Evolutionary conservation across 2,329 filamentous ascomycete species (phyloP).

Genomic region (Aplosporella prunicola): DNA sequence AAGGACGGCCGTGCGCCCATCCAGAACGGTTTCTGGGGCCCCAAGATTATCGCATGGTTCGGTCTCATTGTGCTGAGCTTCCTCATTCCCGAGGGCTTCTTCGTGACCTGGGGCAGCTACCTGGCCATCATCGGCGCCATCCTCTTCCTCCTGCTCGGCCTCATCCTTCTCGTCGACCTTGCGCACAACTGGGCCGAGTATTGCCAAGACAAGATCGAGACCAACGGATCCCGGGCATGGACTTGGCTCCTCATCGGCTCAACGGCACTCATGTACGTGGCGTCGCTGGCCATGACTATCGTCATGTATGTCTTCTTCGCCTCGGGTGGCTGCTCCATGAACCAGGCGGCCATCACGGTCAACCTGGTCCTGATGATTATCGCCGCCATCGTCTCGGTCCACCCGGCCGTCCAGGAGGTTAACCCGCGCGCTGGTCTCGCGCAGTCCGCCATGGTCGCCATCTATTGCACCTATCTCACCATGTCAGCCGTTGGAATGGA

Average conservation of each 20-base stretch:
- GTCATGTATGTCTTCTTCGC: slow-evolving; percentile 98
- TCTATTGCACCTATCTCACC: slow-evolving; percentile 97
- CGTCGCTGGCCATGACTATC: slow-evolving; percentile 85
- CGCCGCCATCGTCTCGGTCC: slow-evolving; percentile 77
- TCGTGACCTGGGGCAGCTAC: slow-evolving; percentile 93
- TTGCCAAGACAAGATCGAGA: slow-evolving; percentile 87
- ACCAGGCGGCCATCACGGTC: slow-evolving; percentile 81
- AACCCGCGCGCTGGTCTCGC: slow-evolving; percentile 91
- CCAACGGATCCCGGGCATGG: slow-evolving; percentile 77
- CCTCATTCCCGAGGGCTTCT: slow-evolving; percentile 90
- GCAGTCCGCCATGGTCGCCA: slow-evolving; percentile 93
- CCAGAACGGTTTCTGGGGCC: slow-evolving; percentile 98
- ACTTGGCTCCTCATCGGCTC: slow-evolving; percentile 80
- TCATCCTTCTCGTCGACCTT: slow-evolving; percentile 87
- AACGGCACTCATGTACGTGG: slow-evolving; percentile 86
- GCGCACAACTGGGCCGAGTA: slow-evolving; percentile 97
- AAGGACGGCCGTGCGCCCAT: slow-evolving; percentile 79
- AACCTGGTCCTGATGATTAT: slow-evolving; percentile 77
- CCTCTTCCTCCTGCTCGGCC: slow-evolving; percentile 83
- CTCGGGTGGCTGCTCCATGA: slow-evolving; percentile 73
- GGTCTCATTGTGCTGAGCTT: slow-evolving; percentile 82
- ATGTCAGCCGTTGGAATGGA: slow-evolving; percentile 99
- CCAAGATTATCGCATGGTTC: slow-evolving; percentile 86
- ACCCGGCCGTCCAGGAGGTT: slow-evolving; percentile 79
- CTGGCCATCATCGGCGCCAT: slow-evolving; percentile 81